Percentiles rank a stretch among this genome's conserved stretches.
These are phyloP conservation scores for Gossypium anomalum DNA, from an alignment of 345 rosid genomes.

Conservation along the genomic window DNA sequence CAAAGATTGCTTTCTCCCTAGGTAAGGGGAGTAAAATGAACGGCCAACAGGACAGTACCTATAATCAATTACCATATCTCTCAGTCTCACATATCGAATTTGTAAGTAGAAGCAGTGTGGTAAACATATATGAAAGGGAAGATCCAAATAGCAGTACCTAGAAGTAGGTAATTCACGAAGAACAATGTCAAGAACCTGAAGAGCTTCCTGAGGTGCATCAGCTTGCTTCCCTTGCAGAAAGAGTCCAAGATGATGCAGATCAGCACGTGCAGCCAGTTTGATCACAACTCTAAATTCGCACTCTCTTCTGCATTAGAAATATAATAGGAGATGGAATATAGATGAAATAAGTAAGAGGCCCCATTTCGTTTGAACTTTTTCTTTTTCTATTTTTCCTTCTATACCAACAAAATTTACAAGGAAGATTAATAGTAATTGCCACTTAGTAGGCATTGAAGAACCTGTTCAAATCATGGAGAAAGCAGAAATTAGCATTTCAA, in stretches of 20 bases:
- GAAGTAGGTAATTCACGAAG: conserved; percentile 87
- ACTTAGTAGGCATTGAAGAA: not conserved
- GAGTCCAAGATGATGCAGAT: conserved; percentile 76
- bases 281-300: conserved; percentile 68
- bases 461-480: not conserved
- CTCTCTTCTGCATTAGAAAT: conserved; percentile 51
- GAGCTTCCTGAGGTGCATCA: conserved; percentile 97
- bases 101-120: not conserved
- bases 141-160: conserved; percentile 33
- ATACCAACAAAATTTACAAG: not conserved
- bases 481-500: not conserved
- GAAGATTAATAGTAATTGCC: not conserved
- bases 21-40: conserved; percentile 79
- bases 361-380: not conserved
- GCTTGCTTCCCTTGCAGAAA: conserved; percentile 85
- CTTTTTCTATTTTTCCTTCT: not conserved
- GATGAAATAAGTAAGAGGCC: not conserved
- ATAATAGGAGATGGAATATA: not conserved
- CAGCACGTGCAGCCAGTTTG: conserved; percentile 87
- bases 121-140: conserved; percentile 17
- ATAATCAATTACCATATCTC: conserved; percentile 13
- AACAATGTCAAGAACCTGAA: conserved; percentile 96
- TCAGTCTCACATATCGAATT: not conserved
- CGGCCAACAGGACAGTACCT: conserved; percentile 90
- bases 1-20: conserved; percentile 73